Percentiles rank a stretch among this genome's conserved stretches.
Conservation (phyloP, 768 basidiomycete species). For the Trametes cinnabarina region DNA sequence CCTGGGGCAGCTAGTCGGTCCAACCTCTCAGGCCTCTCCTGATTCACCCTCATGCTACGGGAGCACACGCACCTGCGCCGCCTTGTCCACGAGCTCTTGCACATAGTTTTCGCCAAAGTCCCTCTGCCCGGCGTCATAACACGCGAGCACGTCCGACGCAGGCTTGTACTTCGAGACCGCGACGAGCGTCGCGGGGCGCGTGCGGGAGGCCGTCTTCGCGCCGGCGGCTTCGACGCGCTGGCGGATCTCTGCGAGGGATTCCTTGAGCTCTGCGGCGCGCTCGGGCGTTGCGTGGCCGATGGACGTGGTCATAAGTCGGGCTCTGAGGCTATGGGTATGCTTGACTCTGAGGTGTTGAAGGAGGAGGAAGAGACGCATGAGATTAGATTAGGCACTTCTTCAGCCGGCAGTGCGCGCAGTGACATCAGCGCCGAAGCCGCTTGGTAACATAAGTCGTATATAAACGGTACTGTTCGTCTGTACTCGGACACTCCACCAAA, state of each 20-base stretch:
- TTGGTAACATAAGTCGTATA: too few relatives aligned
- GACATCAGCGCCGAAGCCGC: too few relatives aligned
- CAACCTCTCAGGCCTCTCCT: neutral
- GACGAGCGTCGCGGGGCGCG: constrained; percentile 49
- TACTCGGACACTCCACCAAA: too few relatives aligned
- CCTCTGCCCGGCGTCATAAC: constrained; percentile 75
- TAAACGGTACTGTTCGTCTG: too few relatives aligned
- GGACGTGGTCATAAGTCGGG: too few relatives aligned
- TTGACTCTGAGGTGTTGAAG: too few relatives aligned
- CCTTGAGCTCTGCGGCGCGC: constrained; percentile 44
- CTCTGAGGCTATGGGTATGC: too few relatives aligned
- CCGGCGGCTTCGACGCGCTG: constrained; percentile 43
- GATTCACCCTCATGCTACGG: neutral
- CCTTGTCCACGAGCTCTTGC: constrained; percentile 88
- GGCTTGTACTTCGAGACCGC: constrained; percentile 96
- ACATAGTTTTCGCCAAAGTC: constrained; percentile 99
- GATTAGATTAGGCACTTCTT: too few relatives aligned
- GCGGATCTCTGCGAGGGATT: constrained; percentile 53
- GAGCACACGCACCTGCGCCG: constrained; percentile 32
- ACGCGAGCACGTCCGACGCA: constrained; percentile 78
- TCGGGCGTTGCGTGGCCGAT: constrained; percentile 24
- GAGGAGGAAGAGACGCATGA: too few relatives aligned
- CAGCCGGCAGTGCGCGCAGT: too few relatives aligned
- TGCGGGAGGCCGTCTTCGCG: constrained; percentile 21
- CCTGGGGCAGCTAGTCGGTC: constrained; percentile 85